Evolutionary conservation across 768 basidiomycete species (phyloP), one percentile per base, ranked within the genome.

Genomic region (Leccinum variicolor): DNA sequence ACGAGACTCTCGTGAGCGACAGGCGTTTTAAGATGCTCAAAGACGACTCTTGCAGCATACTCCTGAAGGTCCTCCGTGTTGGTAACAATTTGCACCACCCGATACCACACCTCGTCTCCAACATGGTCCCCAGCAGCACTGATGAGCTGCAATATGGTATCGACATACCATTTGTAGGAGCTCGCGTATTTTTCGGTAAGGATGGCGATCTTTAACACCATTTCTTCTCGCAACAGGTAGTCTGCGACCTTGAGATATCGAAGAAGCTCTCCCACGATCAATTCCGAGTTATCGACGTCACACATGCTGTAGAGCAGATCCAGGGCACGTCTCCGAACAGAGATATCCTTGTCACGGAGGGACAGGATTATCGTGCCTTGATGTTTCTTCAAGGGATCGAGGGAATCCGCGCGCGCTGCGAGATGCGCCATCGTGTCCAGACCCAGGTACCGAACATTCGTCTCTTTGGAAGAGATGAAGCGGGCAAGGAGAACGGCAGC

Each of bases 241-340:
- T 99, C 97, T 7, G 97, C 97, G n/a, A 97, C 85, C 69, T 85
- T 86, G 57, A 99, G 84, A 73, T 98, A 99, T 56, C 91, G 85
- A 55, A 99, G 77, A 17, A 99, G 81, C 73, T 99, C 96, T 36
- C 90, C 95, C 33, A 99, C 97, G 66, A 98, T 94, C 60, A 92
- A 77, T 70, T 97, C 94, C 6, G 96, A 92, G 73, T 98, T 99
- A 67, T 92, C 89, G n/a, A 88, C 81, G 70, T 99, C 97, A 73
- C 97, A 98, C 97, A 99, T 99, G 76, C 94, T 96, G 75, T 98
- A 98, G 9, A 99, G 81, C 52, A 99, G 80, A 74, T 99, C 97
- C 58, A 99, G 80, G 11, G 94, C 97, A 51, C 97, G 83, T 54
- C 97, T 80, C 33, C 97, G 85, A 48, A 99, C 95, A 23, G 93